These are phyloP conservation scores for Caloboletus firmus DNA, from an alignment of 1,284 basidiomycete species.

Conservation along the genomic window DNA sequence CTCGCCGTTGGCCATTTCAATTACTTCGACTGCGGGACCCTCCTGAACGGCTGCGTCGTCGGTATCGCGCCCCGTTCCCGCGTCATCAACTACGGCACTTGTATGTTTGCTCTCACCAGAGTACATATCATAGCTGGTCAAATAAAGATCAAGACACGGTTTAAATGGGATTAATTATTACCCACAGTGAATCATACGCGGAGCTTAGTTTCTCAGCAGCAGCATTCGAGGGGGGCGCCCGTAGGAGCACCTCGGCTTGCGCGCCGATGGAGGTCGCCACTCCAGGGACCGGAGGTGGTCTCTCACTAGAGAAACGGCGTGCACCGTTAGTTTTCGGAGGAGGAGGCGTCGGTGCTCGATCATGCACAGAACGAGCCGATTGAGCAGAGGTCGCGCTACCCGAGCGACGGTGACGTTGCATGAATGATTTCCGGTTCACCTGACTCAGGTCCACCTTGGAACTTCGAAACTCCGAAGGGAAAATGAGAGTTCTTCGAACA, in stretches of 20 bases:
- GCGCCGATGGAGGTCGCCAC: constrained; percentile 52
- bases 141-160: constrained; percentile 19
- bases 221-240: constrained; percentile 41
- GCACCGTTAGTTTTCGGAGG: constrained; percentile 58
- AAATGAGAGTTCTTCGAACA: constrained; percentile 74
- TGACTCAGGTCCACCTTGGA: constrained; percentile 54
- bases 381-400: constrained; percentile 52
- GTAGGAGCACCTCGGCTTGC: constrained; percentile 47
- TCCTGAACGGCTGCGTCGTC: constrained; percentile 41
- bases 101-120: constrained; percentile 51
- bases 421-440: constrained; percentile 55
- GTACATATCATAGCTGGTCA: constrained; percentile 75
- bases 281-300: constrained; percentile 70
- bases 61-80: constrained; percentile 24
- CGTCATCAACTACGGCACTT: constrained; percentile 27
- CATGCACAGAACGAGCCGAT: constrained; percentile 67
- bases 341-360: constrained; percentile 79
- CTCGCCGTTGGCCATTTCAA: constrained; percentile 79
- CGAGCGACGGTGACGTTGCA: constrained; percentile 51
- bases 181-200: constrained; percentile 75
- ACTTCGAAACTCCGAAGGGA: constrained; percentile 61
- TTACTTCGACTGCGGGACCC: constrained; percentile 69
- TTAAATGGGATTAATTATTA: constrained; percentile 21
- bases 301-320: constrained; percentile 62
- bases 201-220: constrained; percentile 62